Evolutionary conservation across 306 rosid genomes (phyloP).

Genomic region (Dalbergia oliveri): DNA sequence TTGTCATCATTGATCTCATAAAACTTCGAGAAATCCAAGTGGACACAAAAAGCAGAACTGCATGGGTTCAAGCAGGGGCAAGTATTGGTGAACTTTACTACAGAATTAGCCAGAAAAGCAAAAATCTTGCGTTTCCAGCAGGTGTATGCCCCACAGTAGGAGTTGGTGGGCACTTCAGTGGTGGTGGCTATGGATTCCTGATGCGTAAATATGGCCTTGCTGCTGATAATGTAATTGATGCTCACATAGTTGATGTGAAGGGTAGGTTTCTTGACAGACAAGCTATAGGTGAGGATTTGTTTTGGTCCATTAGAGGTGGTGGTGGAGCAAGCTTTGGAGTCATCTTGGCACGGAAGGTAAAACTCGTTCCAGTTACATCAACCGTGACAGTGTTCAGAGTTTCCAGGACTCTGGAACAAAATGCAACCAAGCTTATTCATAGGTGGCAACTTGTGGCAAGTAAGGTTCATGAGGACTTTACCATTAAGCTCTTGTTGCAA

Average conservation of each 20-base stretch:
- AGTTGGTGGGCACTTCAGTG: conserved; percentile 48
- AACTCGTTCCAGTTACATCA: conserved; percentile 63
- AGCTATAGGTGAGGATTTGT: conserved; percentile 72
- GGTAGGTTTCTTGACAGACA: conserved; percentile 56
- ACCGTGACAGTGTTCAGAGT: conserved; percentile 62
- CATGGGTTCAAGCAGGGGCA: conserved; percentile 52
- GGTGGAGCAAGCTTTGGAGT: conserved; percentile 77
- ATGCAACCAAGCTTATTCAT: conserved; percentile 55
- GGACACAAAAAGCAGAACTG: conserved; percentile 40
- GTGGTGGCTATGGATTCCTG: conserved; percentile 67
- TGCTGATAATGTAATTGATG: conserved; percentile 66
- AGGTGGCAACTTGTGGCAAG: conserved; percentile 64
- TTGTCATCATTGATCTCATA: conserved; percentile 65
- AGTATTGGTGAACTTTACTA: conserved; percentile 48
- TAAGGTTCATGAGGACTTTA: conserved; percentile 38
- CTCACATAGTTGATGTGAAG: conserved; percentile 60
- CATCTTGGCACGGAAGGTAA: conserved; percentile 56
- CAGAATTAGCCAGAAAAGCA: conserved; percentile 32
- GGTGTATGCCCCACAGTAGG: conserved; percentile 72
- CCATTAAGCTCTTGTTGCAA: conserved; percentile 11
- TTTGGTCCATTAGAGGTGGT: conserved; percentile 84
- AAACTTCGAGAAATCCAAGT: conserved; percentile 55
- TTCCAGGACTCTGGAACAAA: conserved; percentile 50
- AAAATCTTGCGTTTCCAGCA: conserved; percentile 53
- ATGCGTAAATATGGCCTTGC: conserved; percentile 68